phyloP scores from a whole-genome alignment of 306 rosid genomes.

The Betula pendula region DNA sequence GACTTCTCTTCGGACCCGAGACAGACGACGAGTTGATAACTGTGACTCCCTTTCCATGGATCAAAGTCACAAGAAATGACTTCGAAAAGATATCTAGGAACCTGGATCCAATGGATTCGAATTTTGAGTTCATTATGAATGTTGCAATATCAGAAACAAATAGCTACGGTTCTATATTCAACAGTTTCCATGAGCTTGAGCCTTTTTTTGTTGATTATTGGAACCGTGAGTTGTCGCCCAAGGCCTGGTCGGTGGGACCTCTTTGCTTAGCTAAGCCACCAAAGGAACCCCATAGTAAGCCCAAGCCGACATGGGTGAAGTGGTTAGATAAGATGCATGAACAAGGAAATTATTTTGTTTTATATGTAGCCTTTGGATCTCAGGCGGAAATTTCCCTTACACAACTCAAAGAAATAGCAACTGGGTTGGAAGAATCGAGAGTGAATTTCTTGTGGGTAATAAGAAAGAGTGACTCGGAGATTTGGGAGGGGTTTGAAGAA shows the following conservation, averaged over 20 bases:
- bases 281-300: background rate
- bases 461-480: constrained; percentile 16
- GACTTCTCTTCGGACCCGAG: constrained; percentile 3
- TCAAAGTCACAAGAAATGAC: constrained; percentile 29
- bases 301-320: constrained; percentile 20
- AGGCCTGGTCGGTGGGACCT: constrained; percentile 41
- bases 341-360: constrained; percentile 18
- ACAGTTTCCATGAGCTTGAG: constrained; percentile 43
- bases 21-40: constrained; percentile 20
- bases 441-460: constrained; percentile 47
- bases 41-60: constrained; percentile 32
- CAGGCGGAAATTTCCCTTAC: constrained; percentile 32
- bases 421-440: constrained; percentile 39
- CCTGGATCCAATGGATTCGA: background rate
- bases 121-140: background rate
- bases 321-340: constrained; percentile 40
- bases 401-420: constrained; percentile 46
- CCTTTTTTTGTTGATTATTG: constrained; percentile 25
- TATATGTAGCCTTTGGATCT: constrained; percentile 53
- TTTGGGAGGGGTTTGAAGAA: constrained; percentile 33
- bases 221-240: background rate
- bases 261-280: constrained; percentile 23
- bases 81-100: constrained; percentile 2
- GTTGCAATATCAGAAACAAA: background rate
- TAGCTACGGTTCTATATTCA: constrained; percentile 30